phyloP scores from a whole-genome alignment of 169 alveolate species.

The Babesia ovis region DNA sequence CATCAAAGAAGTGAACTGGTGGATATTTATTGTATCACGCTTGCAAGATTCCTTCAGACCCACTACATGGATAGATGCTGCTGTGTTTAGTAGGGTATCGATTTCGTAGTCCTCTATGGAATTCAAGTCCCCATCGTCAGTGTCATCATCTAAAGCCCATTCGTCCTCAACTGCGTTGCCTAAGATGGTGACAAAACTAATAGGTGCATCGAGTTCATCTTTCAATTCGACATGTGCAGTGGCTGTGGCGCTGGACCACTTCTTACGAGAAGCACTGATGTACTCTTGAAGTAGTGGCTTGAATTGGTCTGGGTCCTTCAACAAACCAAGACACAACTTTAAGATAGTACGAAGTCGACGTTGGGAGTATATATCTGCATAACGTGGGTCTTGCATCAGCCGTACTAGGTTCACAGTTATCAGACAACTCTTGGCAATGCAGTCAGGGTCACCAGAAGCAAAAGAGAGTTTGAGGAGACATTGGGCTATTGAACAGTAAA shows the following conservation, averaged over 20 bases:
- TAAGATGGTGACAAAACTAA: constrained; percentile 12
- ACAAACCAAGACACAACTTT: constrained; percentile 38
- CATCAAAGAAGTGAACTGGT: constrained; percentile 61
- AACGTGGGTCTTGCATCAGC: constrained; percentile 16
- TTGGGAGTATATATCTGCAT: constrained; percentile 25
- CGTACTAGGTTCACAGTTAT: constrained; percentile 33
- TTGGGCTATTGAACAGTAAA: constrained; percentile 61
- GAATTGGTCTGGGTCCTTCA: constrained; percentile 36
- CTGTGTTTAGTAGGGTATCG: constrained; percentile 6
- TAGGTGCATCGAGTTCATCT: constrained; percentile 16
- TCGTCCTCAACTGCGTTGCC: constrained; percentile 23
- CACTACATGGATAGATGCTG: not conserved
- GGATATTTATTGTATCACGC: constrained; percentile 16
- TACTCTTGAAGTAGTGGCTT: constrained; percentile 30
- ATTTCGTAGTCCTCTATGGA: constrained; percentile 17
- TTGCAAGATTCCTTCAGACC: constrained; percentile 5
- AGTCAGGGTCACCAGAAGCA: constrained; percentile 37
- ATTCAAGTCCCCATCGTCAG: not conserved
- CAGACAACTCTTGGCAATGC: constrained; percentile 29
- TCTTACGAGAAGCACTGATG: constrained; percentile 7
- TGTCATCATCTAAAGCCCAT: constrained; percentile 28
- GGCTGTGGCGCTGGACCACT: not conserved
- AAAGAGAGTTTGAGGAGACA: constrained; percentile 48
- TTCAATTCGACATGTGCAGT: constrained; percentile 8
- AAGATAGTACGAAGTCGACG: constrained; percentile 32